These are phyloP conservation scores for Plantago coronopus DNA, from an alignment of 305 asterid genomes.

Conservation along the genomic window DNA sequence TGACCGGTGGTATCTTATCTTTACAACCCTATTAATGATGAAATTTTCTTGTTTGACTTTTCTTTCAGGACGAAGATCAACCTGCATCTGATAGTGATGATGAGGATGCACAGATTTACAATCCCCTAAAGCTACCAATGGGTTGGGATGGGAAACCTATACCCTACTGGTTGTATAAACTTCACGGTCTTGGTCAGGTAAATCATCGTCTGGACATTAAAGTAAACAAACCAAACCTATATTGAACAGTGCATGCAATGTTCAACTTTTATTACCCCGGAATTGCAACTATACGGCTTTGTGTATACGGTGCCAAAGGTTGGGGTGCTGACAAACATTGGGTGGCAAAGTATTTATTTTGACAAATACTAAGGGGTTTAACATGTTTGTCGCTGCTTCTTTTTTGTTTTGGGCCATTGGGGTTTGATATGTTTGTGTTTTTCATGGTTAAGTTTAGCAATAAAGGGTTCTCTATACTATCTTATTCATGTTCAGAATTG, in stretches of 20 bases:
- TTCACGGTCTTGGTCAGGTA: conserved; percentile 99
- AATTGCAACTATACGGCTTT: background rate
- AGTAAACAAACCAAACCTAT: no score
- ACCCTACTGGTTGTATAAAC: conserved; percentile 98
- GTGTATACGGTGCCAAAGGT: background rate
- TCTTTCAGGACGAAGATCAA: conserved; percentile 78
- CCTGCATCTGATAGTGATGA: conserved; percentile 95
- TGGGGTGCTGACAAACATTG: background rate
- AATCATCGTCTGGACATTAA: conserved; percentile 7
- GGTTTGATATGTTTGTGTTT: background rate
- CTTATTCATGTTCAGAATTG: conserved; percentile 2
- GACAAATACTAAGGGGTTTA: background rate
- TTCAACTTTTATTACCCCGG: background rate
- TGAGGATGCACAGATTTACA: conserved; percentile 94
- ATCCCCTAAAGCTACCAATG: conserved; percentile 95
- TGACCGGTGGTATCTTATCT: background rate
- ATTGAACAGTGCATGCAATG: no score
- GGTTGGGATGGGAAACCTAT: conserved; percentile 99
- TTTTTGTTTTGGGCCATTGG: no score
- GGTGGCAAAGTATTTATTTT: background rate
- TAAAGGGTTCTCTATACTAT: conserved; percentile 7
- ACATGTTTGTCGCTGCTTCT: background rate
- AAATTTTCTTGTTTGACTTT: conserved; percentile 7
- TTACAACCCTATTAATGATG: background rate
- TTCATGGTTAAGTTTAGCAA: conserved; percentile 1